These are phyloP conservation scores for Eucalyptus cloeziana DNA, from an alignment of 345 rosid genomes.

Conservation along the genomic window DNA sequence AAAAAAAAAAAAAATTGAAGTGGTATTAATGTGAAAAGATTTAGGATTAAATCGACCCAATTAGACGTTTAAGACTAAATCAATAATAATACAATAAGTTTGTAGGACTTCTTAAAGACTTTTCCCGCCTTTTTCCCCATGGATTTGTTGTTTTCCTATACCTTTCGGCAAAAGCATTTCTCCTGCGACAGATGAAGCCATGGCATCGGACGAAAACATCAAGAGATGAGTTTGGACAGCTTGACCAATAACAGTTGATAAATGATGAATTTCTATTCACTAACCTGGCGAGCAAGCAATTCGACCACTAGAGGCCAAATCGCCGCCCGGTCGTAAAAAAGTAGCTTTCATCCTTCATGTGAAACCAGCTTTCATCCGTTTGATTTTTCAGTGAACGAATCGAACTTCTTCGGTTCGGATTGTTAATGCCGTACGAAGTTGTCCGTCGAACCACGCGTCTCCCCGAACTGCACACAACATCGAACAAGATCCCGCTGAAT, in stretches of 20 bases:
- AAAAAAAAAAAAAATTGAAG: no score
- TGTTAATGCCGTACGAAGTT: background rate
- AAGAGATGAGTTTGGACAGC: background rate
- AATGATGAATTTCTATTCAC: background rate
- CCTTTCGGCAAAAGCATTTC: background rate
- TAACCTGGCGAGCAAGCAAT: background rate
- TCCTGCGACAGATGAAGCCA: background rate
- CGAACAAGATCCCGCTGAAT: background rate
- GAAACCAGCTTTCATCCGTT: background rate
- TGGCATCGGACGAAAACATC: background rate
- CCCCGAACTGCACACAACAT: background rate
- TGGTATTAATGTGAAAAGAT: background rate
- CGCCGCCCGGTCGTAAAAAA: background rate
- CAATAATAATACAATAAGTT: background rate
- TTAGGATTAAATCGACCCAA: accelerated
- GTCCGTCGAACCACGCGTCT: background rate
- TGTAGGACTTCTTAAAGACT: background rate
- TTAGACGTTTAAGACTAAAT: no score
- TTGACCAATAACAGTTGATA: background rate
- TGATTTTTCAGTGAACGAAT: background rate
- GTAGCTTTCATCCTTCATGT: background rate
- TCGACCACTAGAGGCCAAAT: background rate
- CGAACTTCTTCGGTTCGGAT: background rate
- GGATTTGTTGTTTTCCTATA: background rate
- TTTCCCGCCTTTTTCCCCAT: background rate